Base-by-base conservation (phyloP, 2,329 filamentous ascomycete genomes). In the Tolypocladium amazonense region DNA sequence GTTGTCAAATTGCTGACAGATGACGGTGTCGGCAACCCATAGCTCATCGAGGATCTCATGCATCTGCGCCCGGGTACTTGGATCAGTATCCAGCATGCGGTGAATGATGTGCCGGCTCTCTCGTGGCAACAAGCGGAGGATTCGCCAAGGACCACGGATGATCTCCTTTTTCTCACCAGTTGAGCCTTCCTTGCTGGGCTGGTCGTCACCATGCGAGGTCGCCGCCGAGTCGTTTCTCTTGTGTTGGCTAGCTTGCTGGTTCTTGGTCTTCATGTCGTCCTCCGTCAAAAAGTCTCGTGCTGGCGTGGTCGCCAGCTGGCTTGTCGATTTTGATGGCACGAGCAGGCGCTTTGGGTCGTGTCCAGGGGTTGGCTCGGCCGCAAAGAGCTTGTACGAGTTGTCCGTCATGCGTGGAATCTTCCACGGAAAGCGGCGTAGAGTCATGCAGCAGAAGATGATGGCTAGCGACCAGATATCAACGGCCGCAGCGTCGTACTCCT, bases 391-490 rank as follows among this genome's bases (percentile, higher is more conserved):
- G 76, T 90, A 99, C 0, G 92, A 96, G 72, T 96, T 97, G 72
- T 99, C 94, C 4, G 90, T 90, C 71, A 92, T 78, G 47, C 92
- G 86, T 5, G 94, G 94, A 41, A 95, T 87, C 76, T 99, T 99
- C 94, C 94, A 99, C 0, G 94, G 94, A 70, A 99, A 99, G 41
- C 94, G 81, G 27, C 94, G 84, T 50, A 99, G 79, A 6, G 91
- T 94, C 94, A 99, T 99, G 78, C 94, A 99, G 75, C 94, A 97
- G 76, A 93, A 99, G 59, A 99, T 97, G 67, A 99, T 99, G 23
- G 93, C 94, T 61, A 99, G 80, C 14, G 94, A 99, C 94, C 94
- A 99, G 61, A 99, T 92, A 75, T 99, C 94, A 1, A 93, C 90
- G 8, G 92, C 90, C 63, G 92, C 89, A 1, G 94, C 92, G 69